A percentile compares a stretch with the other conserved stretches of the same genome.
Conservation (phyloP, 2,329 filamentous ascomycete species). For the Botrytis tulipae region DNA sequence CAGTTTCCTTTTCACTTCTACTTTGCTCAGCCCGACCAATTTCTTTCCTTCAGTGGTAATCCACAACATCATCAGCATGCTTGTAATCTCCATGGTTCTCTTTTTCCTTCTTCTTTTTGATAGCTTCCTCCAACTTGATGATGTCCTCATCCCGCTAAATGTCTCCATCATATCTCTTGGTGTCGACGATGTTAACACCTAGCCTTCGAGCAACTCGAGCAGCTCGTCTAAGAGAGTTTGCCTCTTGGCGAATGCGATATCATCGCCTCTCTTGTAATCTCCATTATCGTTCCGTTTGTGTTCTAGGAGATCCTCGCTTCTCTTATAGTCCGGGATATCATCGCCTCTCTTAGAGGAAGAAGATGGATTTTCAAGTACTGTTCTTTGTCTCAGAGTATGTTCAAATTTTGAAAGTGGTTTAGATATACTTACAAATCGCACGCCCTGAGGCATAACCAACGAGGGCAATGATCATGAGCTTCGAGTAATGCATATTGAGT, state of each 20-base stretch:
- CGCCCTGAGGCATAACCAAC: background rate
- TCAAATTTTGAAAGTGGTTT: background rate
- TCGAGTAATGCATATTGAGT: background rate
- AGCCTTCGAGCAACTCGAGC: no score
- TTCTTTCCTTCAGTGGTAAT: fast-evolving
- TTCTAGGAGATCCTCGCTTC: no score
- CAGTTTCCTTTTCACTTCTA: background rate
- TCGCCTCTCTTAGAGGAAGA: background rate
- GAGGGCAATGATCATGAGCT: background rate
- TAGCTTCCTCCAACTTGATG: no score
- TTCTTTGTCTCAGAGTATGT: background rate
- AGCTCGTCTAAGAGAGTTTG: no score
- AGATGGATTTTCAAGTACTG: background rate
- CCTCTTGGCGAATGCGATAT: no score
- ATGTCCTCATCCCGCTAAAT: background rate
- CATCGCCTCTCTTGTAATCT: no score
- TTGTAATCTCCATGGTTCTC: background rate
- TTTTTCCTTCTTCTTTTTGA: no score
- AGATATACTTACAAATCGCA: background rate
- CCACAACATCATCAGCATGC: fast-evolving
- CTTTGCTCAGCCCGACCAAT: background rate
- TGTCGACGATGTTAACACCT: no score
- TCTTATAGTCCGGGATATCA: background rate
- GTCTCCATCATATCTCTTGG: no score
- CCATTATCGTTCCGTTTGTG: no score